A percentile compares a stretch with the other conserved stretches of the same genome.
Conservation (phyloP, 306 rosid species). For the Castanopsis chinensis region DNA sequence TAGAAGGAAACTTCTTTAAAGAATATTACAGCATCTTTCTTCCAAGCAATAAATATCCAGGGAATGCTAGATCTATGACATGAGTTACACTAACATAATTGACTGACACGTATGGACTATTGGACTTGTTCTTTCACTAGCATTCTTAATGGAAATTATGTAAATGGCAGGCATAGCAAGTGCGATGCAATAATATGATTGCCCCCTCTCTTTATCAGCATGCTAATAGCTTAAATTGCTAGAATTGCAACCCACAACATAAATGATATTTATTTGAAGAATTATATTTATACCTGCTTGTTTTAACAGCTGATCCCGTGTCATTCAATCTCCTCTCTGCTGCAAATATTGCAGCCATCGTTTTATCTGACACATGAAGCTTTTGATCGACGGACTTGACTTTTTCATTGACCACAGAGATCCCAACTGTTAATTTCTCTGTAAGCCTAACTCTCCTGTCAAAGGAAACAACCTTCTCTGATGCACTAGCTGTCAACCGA, state of each 20-base stretch:
- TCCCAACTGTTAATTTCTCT: constrained; percentile 77
- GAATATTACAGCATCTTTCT: not conserved
- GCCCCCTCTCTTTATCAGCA: not conserved
- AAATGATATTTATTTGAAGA: not conserved
- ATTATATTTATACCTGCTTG: constrained; percentile 65
- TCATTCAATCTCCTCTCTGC: constrained; percentile 85
- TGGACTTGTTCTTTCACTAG: not conserved
- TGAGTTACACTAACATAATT: not conserved
- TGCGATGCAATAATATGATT: too few species aligned
- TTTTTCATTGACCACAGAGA: constrained; percentile 83
- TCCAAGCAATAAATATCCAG: not conserved
- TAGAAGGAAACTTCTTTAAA: not conserved
- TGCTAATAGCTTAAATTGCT: not conserved
- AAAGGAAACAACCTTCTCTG: constrained; percentile 78
- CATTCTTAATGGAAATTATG: not conserved
- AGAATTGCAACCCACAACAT: not conserved
- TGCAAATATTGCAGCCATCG: constrained; percentile 88
- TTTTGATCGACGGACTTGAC: constrained; percentile 85
- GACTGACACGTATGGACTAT: not conserved
- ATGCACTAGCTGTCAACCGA: constrained; percentile 76
- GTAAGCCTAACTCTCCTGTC: constrained; percentile 81
- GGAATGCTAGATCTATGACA: not conserved
- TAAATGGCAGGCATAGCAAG: too few species aligned
- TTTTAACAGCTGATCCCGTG: constrained; percentile 93
- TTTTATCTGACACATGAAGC: constrained; percentile 88